Evolutionary conservation across 1,139 yeast genomes (phyloP), one percentile per base, ranked within the genome.

Genomic region (Trichomonascaceae sp.): DNA sequence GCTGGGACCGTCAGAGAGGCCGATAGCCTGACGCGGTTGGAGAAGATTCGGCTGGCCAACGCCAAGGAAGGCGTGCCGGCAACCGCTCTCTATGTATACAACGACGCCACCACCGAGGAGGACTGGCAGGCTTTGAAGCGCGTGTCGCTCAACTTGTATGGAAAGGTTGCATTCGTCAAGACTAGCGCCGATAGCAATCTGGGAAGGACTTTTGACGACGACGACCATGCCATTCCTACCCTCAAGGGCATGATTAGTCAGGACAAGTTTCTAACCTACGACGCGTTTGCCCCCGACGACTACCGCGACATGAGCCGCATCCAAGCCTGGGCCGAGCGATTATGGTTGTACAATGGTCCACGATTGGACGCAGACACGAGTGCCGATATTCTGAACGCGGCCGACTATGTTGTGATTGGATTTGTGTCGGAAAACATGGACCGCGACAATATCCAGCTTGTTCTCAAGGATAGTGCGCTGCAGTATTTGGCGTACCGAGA

Each of bases 91-190:
- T 63, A 56, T 39, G 48, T 63, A 28, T 58, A 61, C 38, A 65
- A 62, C 39, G 50, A 50, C 27, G 46, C 54, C 6, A 55, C 62
- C 4, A 52, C 54, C 28, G 38, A 45, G 11, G 67, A 62, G 38
- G 67, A 62, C 38, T 60, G 60, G 45, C 57, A 53, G 28, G 60
- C 64, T 3, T 44, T 61, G 29, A 48, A 50, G 32, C 47, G 52
- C 28, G 46, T 60, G 13, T 52, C 61, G 1, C 41, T 57, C 17
- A 45, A 48, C 6, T 20, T 20, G 23, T 6, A 6, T 8, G 23
- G 23, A 6, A 20, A 20, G 23, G 23, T 20, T 6, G 9, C 6
- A 11, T 20, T 20, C 11, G 23, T 20, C 9, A 20, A 20, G 11
- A 20, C 9, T 11, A 8, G 9, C 23, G 11, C 6, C 6, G 23